phyloP scores from a whole-genome alignment of 1,284 basidiomycete species.

The Ustilago crameri region DNA sequence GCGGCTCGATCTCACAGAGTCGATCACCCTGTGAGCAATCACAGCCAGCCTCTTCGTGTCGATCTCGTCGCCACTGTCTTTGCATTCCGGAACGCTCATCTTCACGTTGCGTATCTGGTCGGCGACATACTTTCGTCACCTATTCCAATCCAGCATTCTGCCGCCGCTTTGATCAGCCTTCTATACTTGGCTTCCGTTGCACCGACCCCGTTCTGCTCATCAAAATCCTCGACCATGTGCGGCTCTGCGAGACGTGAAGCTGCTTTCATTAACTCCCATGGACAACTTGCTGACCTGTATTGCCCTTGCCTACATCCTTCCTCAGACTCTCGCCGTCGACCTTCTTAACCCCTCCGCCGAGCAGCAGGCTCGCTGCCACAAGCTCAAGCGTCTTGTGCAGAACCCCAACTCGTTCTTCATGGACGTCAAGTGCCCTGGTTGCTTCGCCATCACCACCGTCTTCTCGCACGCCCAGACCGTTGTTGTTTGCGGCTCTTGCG shows the following conservation, averaged over 20 bases:
- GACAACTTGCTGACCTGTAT: constrained; percentile 7
- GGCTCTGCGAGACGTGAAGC: constrained; percentile 7
- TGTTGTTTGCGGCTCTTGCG: constrained; percentile 90
- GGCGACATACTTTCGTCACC: no score
- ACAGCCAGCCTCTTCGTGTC: no score
- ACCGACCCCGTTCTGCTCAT: no score
- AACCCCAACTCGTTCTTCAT: constrained; percentile 85
- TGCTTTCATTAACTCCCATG: neutral
- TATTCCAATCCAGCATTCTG: no score
- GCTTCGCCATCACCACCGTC: constrained; percentile 93
- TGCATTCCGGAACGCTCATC: no score
- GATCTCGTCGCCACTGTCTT: no score
- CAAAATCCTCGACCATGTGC: no score
- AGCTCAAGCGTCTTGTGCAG: constrained; percentile 99
- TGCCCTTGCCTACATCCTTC: neutral
- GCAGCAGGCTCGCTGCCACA: constrained; percentile 79
- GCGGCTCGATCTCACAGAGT: no score
- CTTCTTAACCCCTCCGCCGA: constrained; percentile 95
- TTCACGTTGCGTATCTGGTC: no score
- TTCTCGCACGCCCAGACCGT: constrained; percentile 96
- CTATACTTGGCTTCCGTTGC: no score
- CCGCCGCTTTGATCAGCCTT: no score
- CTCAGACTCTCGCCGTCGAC: constrained; percentile 94
- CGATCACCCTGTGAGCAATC: no score
- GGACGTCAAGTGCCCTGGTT: constrained; percentile 99